These are phyloP conservation scores for Closterium sp. DNA, from an alignment of 139 green algal genomes.

Conservation along the genomic window DNA sequence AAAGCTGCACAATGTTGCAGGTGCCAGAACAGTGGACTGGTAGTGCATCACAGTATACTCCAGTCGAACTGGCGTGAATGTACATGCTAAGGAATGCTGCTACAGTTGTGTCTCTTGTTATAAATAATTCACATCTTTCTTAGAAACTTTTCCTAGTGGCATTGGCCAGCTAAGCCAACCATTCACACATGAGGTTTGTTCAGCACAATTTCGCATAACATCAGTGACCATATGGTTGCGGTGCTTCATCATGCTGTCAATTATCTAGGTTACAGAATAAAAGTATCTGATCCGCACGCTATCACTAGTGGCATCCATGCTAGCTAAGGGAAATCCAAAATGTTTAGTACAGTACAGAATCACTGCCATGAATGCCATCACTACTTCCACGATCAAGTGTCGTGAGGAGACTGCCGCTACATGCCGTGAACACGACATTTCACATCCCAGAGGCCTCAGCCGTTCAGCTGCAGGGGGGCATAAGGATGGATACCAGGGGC, in stretches of 20 bases:
- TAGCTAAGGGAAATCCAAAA: background rate
- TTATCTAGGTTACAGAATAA: too few species aligned
- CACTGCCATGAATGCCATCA: background rate
- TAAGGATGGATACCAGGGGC: background rate
- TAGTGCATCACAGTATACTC: background rate
- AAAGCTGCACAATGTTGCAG: background rate
- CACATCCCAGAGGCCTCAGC: background rate
- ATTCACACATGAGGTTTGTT: too few species aligned
- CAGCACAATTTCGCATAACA: too few species aligned
- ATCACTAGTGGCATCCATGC: too few species aligned
- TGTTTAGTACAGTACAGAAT: background rate
- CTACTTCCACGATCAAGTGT: background rate
- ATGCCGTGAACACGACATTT: background rate
- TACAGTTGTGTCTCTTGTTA: background rate
- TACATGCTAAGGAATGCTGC: background rate
- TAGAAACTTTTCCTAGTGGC: too few species aligned
- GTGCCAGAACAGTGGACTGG: background rate
- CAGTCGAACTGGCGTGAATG: background rate
- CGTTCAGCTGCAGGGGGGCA: background rate
- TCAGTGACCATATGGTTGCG: too few species aligned
- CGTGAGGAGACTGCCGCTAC: too few species aligned
- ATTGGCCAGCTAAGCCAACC: too few species aligned
- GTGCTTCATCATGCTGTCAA: too few species aligned
- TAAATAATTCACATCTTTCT: too few species aligned
- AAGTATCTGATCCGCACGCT: too few species aligned